A percentile compares a stretch with the other conserved stretches of the same genome.
Evolutionary conservation across 2,329 filamentous ascomycete genomes (phyloP).

Genomic region (Cladophialophora psammophila): DNA sequence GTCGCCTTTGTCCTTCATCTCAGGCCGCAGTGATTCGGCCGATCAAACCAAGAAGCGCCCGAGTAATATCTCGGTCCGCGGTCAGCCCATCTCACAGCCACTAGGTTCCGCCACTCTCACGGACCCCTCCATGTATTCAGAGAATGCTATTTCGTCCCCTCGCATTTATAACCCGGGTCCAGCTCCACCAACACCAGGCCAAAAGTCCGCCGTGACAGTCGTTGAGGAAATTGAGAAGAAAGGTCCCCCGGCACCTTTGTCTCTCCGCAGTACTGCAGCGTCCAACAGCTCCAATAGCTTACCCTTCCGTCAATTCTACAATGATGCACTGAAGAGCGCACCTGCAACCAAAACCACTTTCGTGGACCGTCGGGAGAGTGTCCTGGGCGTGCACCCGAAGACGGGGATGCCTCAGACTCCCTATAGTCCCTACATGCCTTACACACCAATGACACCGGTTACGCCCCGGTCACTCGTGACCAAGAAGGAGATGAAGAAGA

Average conservation of each 20-base stretch:
- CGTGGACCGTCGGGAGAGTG: conserved; percentile 52
- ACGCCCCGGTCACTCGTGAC: conserved; percentile 52
- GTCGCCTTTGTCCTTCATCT: conserved; percentile 52
- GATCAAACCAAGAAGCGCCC: conserved; percentile 54
- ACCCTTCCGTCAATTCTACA: conserved; percentile 55
- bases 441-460: conserved; percentile 58
- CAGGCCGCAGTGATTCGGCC: conserved; percentile 49
- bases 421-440: conserved; percentile 60
- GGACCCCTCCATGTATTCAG: conserved; percentile 54
- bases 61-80: conserved; percentile 55
- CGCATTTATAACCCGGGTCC: conserved; percentile 63
- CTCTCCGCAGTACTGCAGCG: conserved; percentile 28
- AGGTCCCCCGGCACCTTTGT: conserved; percentile 23
- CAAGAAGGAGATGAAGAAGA: conserved; percentile 52
- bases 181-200: conserved; percentile 60
- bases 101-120: conserved; percentile 56
- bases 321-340: conserved; percentile 48
- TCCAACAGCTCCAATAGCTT: conserved; percentile 46
- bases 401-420: conserved; percentile 57
- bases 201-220: conserved; percentile 33
- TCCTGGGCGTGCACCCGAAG: conserved; percentile 47
- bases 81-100: conserved; percentile 65
- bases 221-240: conserved; percentile 23
- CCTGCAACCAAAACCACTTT: conserved; percentile 59
- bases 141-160: conserved; percentile 64